Evolutionary conservation across 1,284 basidiomycete genomes (phyloP), one percentile per base, ranked within the genome.

Genomic region (Heterobasidion irregulare): DNA sequence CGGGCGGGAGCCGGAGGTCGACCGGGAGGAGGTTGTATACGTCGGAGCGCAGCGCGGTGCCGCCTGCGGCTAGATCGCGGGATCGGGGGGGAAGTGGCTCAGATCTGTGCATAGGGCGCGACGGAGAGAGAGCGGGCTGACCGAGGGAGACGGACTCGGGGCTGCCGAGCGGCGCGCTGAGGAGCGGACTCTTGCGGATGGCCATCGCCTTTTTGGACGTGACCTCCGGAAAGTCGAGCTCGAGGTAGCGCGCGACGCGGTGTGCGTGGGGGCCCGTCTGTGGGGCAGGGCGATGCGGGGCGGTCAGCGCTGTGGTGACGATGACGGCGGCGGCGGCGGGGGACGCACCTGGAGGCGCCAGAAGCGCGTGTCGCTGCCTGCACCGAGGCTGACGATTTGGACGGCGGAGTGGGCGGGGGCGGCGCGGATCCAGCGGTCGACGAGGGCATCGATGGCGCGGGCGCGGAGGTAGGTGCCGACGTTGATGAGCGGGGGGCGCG

Each of bases 291-390:
- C 26, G 26, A 5, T 2, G 2, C 26, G 26, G 26, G 26, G 2
- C 26, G 26, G 26, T 26, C 5, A 26, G 26, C 26, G n/a, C n/a
- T n/a, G n/a, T n/a, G n/a, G 13, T 44, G 38, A 41, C n/a, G n/a
- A 41, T 2, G 12, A 41, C 2, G 2, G 38, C 10, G 38, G n/a
- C 10, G n/a, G 12, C 2, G 38, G 2, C 10, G 12, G 10, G n/a
- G n/a, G n/a, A 41, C 86, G 74, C 72, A 92, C 92, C 72, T 78
- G 79, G 63, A 96, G 73, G 54, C 94, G 76, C 94, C 94, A 98
- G 69, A 90, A 98, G 48, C 95, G 75, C 12, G 92, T 92, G 70
- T 98, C 94, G 63, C 92, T 97, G 1, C 94, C 94, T 0, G 94
- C 90, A 2, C 94, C 95, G 8, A 98, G 68, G 66, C 89, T 94